Evolutionary conservation across 106 monocot genomes (phyloP), one percentile per base, ranked within the genome.

Genomic region (Apostasia shenzhenica): DNA sequence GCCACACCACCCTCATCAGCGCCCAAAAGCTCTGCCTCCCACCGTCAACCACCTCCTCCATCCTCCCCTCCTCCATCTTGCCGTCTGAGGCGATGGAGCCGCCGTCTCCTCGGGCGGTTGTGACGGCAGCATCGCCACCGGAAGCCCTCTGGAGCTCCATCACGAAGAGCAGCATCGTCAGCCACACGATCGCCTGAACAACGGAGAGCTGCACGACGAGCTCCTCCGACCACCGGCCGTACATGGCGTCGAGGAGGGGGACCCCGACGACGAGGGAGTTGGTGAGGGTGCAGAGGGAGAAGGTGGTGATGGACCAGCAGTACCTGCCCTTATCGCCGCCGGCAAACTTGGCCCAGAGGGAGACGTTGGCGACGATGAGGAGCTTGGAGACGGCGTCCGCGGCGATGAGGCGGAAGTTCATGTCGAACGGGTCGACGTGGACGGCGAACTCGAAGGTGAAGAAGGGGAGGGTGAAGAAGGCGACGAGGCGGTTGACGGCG

Each of bases 391-490:
- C 43, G 63, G 70, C 80, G 53, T 93, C 93, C 3, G 93, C 89
- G 0, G 77, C 75, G 41, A 89, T 60, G 71, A 89, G 70, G 49
- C 69, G 76, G 69, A 82, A 89, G 78, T 89, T 89, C 78, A 81
- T 77, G 43, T 84, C 49, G 59, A 82, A 89, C 8, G 93, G 86
- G 73, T 89, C 69, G 9, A 67, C 70, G 63, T 74, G 81, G 62
- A 79, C 52, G 5, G 86, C 73, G 84, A 93, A 89, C 61, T 89
- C 83, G 53, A 93, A 84, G 75, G 86, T 82, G 82, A 89, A 89
- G 82, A 93, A 76, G 2, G 93, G 93, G 45, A 89, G 71, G 45
- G 80, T 63, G 89, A 93, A 89, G 78, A 62, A 84, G 67, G 84
- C 53, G 6, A 89, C 89, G n/a, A 93, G 84, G n/a, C 75, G 68